phyloP scores from a whole-genome alignment of 768 basidiomycete genomes.

The Lentinula detonsa region DNA sequence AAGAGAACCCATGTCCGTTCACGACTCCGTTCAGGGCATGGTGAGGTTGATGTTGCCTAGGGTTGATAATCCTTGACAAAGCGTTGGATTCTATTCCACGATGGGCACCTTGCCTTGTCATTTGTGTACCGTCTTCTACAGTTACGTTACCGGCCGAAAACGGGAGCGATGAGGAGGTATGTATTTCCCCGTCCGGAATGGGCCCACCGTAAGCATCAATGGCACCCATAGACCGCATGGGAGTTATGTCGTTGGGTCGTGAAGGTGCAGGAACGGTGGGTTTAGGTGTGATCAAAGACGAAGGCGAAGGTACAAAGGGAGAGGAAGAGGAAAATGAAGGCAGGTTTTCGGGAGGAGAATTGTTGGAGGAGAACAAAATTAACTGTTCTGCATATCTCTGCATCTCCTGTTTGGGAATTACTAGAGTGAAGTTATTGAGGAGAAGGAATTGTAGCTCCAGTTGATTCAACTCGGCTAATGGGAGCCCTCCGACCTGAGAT shows the following conservation, averaged over 20 bases:
- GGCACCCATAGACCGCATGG: conserved; percentile 47
- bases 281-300: conserved; percentile 12
- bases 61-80: conserved; percentile 2
- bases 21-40: conserved; percentile 2
- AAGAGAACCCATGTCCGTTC: background rate
- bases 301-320: conserved; percentile 9
- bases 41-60: background rate
- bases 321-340: conserved; percentile 6
- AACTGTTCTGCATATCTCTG: conserved; percentile 92
- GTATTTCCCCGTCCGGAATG: conserved; percentile 21
- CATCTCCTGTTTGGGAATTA: conserved; percentile 87
- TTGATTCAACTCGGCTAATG: conserved; percentile 88
- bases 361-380: conserved; percentile 54
- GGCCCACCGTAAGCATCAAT: conserved; percentile 45
- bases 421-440: conserved; percentile 90
- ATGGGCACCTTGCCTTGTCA: background rate
- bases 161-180: background rate
- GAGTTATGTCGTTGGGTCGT: conserved; percentile 20
- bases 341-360: conserved; percentile 11
- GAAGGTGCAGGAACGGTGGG: conserved; percentile 11
- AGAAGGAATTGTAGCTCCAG: conserved; percentile 96
- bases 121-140: background rate
- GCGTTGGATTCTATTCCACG: background rate
- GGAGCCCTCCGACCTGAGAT: conserved; percentile 87
- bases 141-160: background rate